Conservation (phyloP, 495 filamentous ascomycete genomes). For the Penicillium samsonianum region DNA sequence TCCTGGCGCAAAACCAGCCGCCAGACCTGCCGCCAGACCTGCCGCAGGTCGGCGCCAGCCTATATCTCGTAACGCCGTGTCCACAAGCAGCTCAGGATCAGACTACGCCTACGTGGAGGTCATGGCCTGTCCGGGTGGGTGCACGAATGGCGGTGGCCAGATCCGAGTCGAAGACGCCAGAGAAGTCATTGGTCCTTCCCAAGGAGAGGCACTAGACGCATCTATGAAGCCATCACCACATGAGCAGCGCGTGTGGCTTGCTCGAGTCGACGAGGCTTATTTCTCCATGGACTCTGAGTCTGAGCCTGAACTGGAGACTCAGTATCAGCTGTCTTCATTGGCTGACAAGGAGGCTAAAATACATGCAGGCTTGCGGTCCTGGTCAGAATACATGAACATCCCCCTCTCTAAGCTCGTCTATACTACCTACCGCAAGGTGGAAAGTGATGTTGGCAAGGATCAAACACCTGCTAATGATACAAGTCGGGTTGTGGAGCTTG, state of each 20-base stretch:
- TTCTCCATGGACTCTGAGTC: conserved; percentile 73
- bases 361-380: conserved; percentile 64
- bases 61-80: conserved; percentile 33
- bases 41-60: conserved; percentile 46
- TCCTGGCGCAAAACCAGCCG: conserved; percentile 62
- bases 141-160: conserved; percentile 96
- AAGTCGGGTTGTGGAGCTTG: conserved; percentile 84
- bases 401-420: conserved; percentile 70
- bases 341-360: conserved; percentile 39
- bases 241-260: conserved; percentile 85
- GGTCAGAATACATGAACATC: conserved; percentile 70
- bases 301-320: conserved; percentile 27
- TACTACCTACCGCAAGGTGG: conserved; percentile 86
- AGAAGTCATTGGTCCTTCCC: conserved; percentile 23
- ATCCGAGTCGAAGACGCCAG: conserved; percentile 79
- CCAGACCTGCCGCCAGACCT: conserved; percentile 23
- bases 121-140: conserved; percentile 97
- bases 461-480: conserved; percentile 57
- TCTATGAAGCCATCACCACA: conserved; percentile 58
- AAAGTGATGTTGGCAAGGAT: conserved; percentile 90
- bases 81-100: conserved; percentile 39
- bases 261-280: conserved; percentile 88
- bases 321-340: conserved; percentile 20
- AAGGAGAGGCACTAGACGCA: conserved; percentile 24
- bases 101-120: conserved; percentile 94